These are phyloP conservation scores for Barbatosphaeria neglecta DNA, from an alignment of 495 filamentous ascomycete genomes.

Conservation along the genomic window DNA sequence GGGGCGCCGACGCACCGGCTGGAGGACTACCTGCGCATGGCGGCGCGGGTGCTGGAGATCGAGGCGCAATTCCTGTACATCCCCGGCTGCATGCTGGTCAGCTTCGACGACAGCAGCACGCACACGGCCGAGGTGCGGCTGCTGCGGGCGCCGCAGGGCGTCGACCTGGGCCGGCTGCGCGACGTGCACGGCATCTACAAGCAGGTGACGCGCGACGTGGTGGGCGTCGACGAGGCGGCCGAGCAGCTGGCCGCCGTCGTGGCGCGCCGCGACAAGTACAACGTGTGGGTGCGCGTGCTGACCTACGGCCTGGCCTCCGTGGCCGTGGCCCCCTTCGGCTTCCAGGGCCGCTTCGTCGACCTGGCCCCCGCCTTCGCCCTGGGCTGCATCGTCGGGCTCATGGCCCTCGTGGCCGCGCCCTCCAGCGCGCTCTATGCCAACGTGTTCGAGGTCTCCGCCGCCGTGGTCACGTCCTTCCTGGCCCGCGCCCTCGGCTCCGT, in stretches of 20 bases:
- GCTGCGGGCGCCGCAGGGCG: slow-evolving; percentile 60
- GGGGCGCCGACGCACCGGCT: slow-evolving; percentile 69
- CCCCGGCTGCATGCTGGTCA: slow-evolving; percentile 90
- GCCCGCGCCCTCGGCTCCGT: slow-evolving; percentile 83
- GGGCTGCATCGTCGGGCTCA: slow-evolving; percentile 66
- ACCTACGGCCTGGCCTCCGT: slow-evolving; percentile 80
- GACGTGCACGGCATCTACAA: slow-evolving; percentile 90
- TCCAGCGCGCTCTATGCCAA: slow-evolving; percentile 73
- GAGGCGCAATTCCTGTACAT: slow-evolving; percentile 88
- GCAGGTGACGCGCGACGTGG: slow-evolving; percentile 78
- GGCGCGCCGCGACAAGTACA: slow-evolving; percentile 49
- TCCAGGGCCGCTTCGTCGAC: slow-evolving; percentile 76
- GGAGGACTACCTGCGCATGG: slow-evolving; percentile 82
- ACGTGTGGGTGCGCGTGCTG: slow-evolving; percentile 59
- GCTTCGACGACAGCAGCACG: slow-evolving; percentile 79
- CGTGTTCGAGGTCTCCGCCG: slow-evolving; percentile 83
- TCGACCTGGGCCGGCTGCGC: slow-evolving; percentile 74
- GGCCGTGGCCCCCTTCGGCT: slow-evolving; percentile 76
- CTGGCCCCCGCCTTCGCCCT: slow-evolving; percentile 80
- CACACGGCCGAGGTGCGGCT: slow-evolving; percentile 92
- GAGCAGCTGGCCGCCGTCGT: slow-evolving; percentile 55
- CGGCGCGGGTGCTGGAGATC: slow-evolving; percentile 76
- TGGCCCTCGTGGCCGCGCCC: slow-evolving; percentile 73
- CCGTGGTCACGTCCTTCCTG: slow-evolving; percentile 80
- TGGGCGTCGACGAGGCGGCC: slow-evolving; percentile 76